Evolutionary conservation across 2,329 filamentous ascomycete species (phyloP), one percentile per base, ranked within the genome.

Genomic region (Arthrobotrys pseudoclavata): DNA sequence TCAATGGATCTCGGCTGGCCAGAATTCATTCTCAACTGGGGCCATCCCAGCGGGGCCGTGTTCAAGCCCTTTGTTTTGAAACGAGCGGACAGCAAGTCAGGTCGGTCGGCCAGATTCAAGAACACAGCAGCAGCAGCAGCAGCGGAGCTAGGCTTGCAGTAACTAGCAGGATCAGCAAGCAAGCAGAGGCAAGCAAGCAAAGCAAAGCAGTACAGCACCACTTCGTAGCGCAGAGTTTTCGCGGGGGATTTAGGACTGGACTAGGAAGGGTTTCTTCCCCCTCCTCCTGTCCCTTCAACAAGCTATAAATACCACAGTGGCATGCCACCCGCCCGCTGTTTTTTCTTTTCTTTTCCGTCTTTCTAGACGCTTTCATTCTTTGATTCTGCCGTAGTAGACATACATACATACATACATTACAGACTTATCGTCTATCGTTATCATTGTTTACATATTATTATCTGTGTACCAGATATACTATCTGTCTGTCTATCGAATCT

Each of bases 261-360:
- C n/a, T n/a, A n/a, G n/a, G n/a, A n/a, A n/a, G n/a, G n/a, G n/a
- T n/a, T n/a, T n/a, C 37, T 12, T 40, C 4, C 12, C 37, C 9
- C 37, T 12, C 37, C 42, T 47, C 42, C 42, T 5, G 4, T 13
- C 42, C 48, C 48, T 13, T 26, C 34, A 29, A 53, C 18, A 24
- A 45, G 26, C 69, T 74, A 74, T 74, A 74, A 74, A 74, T 74
- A 74, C 69, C 69, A 55, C 69, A n/a, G 24, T 7, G 52, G 62
- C 62, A 67, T 74, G 62, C 69, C 69, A 74, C 69, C 69, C 69
- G 69, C 69, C 47, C 52, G 47, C 67, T 48, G 34, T 55, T 45
- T 31, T 48, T 52, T 20, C 37, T 55, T 64, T 29, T 15, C 24
- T 37, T 24, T 52, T 15, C 47, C n/a, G 22, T n/a, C n/a, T 67